Evolutionary conservation across 106 monocot species (phyloP).

Genomic region (Dendrobium catenatum): DNA sequence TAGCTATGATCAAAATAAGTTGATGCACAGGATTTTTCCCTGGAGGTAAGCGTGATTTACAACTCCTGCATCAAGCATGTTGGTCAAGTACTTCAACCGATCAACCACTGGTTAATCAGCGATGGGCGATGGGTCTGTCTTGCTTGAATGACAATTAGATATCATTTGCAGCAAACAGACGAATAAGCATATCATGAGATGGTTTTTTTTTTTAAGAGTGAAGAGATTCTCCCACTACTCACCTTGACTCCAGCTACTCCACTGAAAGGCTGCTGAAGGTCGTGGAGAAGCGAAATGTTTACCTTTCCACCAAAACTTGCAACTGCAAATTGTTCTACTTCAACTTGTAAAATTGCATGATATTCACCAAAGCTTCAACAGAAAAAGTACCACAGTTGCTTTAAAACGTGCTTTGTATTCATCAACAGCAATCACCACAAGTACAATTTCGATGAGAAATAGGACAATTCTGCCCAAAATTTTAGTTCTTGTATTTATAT

Average conservation of each 20-base stretch:
- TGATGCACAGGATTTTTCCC: conserved; percentile 80
- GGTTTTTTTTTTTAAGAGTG: not conserved
- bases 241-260: conserved; percentile 76
- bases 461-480: too few relatives aligned
- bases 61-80: conserved; percentile 75
- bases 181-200: not conserved
- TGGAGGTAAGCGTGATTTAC: conserved; percentile 62
- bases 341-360: conserved; percentile 86
- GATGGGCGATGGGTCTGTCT: conserved; percentile 61
- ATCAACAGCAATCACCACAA: conserved; percentile 77
- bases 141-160: conserved; percentile 85
- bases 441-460: too few relatives aligned
- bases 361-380: conserved; percentile 73
- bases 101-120: conserved; percentile 74
- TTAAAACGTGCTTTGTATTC: conserved; percentile 91
- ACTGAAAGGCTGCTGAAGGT: conserved; percentile 72
- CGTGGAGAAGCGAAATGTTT: conserved; percentile 69
- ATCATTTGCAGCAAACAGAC: conserved; percentile 52
- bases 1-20: conserved; percentile 78
- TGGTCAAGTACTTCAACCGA: conserved; percentile 67
- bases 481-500: too few relatives aligned
- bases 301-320: conserved; percentile 77
- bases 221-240: not conserved
- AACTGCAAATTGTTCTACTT: conserved; percentile 89
- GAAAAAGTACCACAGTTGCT: conserved; percentile 60